Base-by-base conservation (phyloP, 805 yeast genomes). In the Candida corydali region DNA sequence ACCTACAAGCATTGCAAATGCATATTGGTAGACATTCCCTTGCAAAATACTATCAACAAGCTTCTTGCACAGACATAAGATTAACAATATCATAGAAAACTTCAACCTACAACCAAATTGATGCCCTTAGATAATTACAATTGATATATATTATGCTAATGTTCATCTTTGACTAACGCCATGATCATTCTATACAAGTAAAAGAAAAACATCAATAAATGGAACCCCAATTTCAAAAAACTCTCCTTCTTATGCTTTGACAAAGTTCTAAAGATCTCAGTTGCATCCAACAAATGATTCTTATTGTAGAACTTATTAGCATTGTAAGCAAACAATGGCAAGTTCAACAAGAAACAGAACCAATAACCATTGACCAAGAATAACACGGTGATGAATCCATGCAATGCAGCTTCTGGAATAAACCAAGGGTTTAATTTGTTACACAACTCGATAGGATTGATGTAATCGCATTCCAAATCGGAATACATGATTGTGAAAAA, bases 371-470 rank as follows among this genome's bases (percentile, higher is more conserved):
- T 85, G 45, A 91, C 57, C 49, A 93, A 69, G 59, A 91, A 82
- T 46, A 86, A 63, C 3, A 73, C 41, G 5, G 95, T 73, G 46
- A 88, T 59, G 40, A 81, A 67, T 2, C 74, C 93, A 53, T 91
- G 97, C 40, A 86, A 64, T 3, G 73, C 80, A 18, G 95, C 96
- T 65, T 93, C 98, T 33, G 97, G 97, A 27, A 84, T 70, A 51
- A 91, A 80, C 66, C 86, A 80, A 51, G 83, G 80, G 73, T 93
- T 93, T 58, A 93, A 77, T 55, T 86, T 82, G 68, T 86, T 86
- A 69, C 98, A 93, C 51, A 93, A 74, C 65, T 91, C 98, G 59
- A 91, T 87, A 39, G 98, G 98, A 63, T 91, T 93, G 68, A 91
- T 89, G 72, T 91, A 93, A 63, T 93, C 98, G 55, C 89, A 81